These are phyloP conservation scores for Deinandra increscens DNA, from an alignment of 129 eudicot species.

Conservation along the genomic window DNA sequence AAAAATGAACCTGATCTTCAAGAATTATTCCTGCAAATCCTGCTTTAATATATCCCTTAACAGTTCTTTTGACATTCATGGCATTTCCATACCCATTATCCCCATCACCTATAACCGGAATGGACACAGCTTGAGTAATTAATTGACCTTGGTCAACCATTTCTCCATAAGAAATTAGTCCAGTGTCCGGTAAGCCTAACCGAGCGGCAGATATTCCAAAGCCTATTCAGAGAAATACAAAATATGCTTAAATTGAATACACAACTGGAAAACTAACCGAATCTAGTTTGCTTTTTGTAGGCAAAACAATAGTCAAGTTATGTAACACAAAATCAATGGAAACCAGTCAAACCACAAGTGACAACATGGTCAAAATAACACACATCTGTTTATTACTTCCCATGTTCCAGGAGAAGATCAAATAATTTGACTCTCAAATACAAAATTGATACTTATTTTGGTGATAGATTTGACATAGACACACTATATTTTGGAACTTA, in stretches of 20 bases:
- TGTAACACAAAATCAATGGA: not conserved
- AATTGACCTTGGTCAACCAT: constrained; percentile 87
- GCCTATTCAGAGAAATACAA: constrained; percentile 38
- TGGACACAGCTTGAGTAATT: constrained; percentile 75
- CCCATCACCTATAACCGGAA: constrained; percentile 93
- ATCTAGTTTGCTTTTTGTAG: not conserved
- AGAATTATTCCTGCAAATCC: constrained; percentile 94
- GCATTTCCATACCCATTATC: constrained; percentile 97
- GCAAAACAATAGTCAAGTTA: not conserved
- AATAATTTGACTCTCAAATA: constrained; percentile 1
- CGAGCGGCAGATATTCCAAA: constrained; percentile 93
- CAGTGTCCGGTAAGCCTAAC: constrained; percentile 86
- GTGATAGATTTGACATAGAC: not conserved
- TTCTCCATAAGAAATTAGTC: constrained; percentile 90
- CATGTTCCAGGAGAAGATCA: not conserved
- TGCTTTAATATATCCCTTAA: constrained; percentile 79
- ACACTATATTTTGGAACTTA: not conserved
- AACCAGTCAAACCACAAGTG: not conserved
- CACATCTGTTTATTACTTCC: not conserved
- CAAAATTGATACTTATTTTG: not conserved
- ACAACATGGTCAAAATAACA: not conserved
- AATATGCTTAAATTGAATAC: not conserved
- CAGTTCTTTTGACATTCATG: constrained; percentile 91
- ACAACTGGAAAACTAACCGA: not conserved
- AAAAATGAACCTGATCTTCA: constrained; percentile 81